A percentile compares a stretch with the other conserved stretches of the same genome.
These are phyloP conservation scores for Exophiala dermatitidis DNA, from an alignment of 2,329 filamentous ascomycete species.

Conservation along the genomic window DNA sequence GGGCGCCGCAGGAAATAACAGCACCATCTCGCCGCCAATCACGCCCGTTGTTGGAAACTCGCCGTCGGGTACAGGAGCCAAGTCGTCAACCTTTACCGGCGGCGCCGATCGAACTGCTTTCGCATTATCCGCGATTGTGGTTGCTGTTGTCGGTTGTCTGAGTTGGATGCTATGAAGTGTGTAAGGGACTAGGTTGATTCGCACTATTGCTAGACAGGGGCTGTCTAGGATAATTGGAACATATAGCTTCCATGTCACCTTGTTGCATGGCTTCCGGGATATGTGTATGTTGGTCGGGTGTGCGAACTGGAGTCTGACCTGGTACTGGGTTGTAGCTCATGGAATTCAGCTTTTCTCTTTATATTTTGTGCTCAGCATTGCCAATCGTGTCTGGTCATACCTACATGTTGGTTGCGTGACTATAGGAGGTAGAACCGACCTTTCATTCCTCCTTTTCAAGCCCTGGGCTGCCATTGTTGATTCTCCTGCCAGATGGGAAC, in stretches of 20 bases:
- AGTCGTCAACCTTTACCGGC: slow-evolving; percentile 5
- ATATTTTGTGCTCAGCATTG: not conserved
- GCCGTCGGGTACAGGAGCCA: not conserved
- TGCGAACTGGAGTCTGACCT: slow-evolving; percentile 4
- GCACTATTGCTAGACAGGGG: not conserved
- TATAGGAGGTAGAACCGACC: not conserved
- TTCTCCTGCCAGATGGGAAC: not conserved
- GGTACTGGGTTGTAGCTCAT: not conserved
- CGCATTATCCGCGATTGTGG: slow-evolving; percentile 15
- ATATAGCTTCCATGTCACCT: slow-evolving; percentile 1
- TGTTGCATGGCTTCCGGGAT: not conserved
- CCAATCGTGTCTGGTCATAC: not conserved
- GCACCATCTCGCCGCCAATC: slow-evolving; percentile 12
- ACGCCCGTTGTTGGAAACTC: slow-evolving; percentile 6
- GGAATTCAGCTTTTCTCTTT: not conserved
- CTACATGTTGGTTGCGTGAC: too few relatives aligned
- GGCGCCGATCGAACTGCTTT: slow-evolving; percentile 10
- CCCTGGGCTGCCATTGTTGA: not conserved
- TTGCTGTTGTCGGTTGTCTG: slow-evolving; percentile 13
- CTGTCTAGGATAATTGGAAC: not conserved
- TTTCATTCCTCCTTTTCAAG: not conserved
- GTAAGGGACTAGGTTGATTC: not conserved
- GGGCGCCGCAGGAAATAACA: slow-evolving; percentile 4
- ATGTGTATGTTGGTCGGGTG: slow-evolving; percentile 4
- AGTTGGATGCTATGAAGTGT: slow-evolving; percentile 16